These are phyloP conservation scores for Terana coerulea DNA, from an alignment of 768 basidiomycete species.

Conservation along the genomic window DNA sequence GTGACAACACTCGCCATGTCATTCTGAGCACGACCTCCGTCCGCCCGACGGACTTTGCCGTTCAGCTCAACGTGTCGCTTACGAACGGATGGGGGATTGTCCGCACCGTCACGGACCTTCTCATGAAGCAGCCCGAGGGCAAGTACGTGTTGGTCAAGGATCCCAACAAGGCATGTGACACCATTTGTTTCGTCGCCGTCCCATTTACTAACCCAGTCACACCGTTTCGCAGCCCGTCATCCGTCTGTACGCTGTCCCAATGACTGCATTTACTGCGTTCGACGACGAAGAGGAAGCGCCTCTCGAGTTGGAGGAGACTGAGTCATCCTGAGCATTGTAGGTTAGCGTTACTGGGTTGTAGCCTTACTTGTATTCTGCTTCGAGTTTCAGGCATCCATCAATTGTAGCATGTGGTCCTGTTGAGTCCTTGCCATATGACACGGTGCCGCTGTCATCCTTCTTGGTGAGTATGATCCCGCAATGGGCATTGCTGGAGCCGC, in stretches of 20 bases:
- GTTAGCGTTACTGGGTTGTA: no score
- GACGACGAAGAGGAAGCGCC: conserved; percentile 59
- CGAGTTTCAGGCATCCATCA: no score
- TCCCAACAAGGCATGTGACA: conserved; percentile 83
- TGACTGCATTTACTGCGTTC: conserved; percentile 77
- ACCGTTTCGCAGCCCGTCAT: conserved; percentile 71
- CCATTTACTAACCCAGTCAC: background rate
- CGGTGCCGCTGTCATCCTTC: no score
- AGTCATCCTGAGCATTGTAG: conserved; percentile 23
- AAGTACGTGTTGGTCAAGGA: conserved; percentile 98
- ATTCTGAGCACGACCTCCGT: conserved; percentile 93
- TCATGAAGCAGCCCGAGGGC: conserved; percentile 96
- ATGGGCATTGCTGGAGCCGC: no score
- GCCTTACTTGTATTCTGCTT: no score
- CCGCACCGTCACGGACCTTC: conserved; percentile 88
- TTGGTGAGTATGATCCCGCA: no score
- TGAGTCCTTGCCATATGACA: no score
- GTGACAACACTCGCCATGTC: conserved; percentile 93
- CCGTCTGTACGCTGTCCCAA: conserved; percentile 90
- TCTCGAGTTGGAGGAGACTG: conserved; percentile 40
- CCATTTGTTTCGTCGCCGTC: background rate
- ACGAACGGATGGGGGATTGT: conserved; percentile 99
- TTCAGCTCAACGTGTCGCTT: conserved; percentile 91
- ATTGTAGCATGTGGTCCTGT: no score
- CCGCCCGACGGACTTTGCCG: conserved; percentile 92